Conservation (phyloP, 345 rosid species). For the Gossypium turneri region DNA sequence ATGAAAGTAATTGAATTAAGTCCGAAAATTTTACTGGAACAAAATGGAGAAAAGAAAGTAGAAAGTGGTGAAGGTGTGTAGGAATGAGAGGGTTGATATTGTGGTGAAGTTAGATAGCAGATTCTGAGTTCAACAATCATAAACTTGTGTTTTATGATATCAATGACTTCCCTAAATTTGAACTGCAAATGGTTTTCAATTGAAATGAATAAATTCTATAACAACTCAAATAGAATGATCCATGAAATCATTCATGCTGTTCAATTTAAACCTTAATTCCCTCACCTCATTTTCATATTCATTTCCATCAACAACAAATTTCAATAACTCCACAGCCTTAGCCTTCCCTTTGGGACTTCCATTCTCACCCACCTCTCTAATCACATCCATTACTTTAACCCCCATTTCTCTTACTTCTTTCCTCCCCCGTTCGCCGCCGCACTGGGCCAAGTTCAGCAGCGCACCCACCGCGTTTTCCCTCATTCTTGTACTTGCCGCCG, state of each 20-base stretch:
- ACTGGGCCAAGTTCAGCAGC: conserved; percentile 62
- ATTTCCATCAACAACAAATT: conserved; percentile 28
- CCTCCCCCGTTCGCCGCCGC: conserved; percentile 47
- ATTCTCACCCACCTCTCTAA: conserved; percentile 48
- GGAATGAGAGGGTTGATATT: no score
- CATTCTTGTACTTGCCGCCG: conserved; percentile 57
- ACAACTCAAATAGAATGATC: conserved; percentile 16
- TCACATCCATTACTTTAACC: conserved; percentile 47
- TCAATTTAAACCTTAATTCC: conserved; percentile 33
- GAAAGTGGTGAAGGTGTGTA: no score
- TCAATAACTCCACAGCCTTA: conserved; percentile 56
- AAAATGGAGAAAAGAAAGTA: no score
- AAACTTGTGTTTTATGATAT: no score
- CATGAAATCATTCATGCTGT: conserved; percentile 24
- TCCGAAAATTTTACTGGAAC: no score
- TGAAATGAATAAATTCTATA: no score
- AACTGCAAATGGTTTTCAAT: no score
- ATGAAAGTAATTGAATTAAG: no score
- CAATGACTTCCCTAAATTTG: no score
- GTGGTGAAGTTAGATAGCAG: no score
- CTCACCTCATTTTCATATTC: conserved; percentile 11
- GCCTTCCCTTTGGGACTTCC: conserved; percentile 64
- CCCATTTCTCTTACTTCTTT: conserved; percentile 44
- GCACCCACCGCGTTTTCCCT: conserved; percentile 81
- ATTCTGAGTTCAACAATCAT: no score